These are phyloP conservation scores for Anisodus acutangulus DNA, from an alignment of 257 asterid species.

Conservation along the genomic window DNA sequence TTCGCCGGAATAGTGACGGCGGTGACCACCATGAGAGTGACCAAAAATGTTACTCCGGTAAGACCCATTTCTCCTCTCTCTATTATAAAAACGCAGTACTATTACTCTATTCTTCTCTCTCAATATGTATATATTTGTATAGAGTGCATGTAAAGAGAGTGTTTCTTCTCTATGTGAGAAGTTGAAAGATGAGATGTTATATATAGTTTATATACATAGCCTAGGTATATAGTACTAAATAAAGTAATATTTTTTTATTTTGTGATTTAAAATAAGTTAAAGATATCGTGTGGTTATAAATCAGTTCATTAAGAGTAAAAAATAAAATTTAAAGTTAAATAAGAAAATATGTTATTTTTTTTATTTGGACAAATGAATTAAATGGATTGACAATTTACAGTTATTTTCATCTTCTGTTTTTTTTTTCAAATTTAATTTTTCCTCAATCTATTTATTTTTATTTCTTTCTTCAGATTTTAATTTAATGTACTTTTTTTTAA, in stretches of 20 bases:
- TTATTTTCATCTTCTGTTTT: too few relatives aligned
- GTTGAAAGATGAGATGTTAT: background rate
- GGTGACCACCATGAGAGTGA: conserved; percentile 41
- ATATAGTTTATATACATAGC: background rate
- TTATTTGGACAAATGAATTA: too few relatives aligned
- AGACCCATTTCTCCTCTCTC: conserved; percentile 19
- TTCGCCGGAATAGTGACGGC: conserved; percentile 37
- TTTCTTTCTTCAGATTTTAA: background rate
- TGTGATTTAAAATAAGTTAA: too few relatives aligned
- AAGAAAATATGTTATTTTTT: too few relatives aligned
- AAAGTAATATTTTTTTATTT: too few relatives aligned
- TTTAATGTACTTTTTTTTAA: background rate
- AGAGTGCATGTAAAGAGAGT: background rate
- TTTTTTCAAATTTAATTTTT: background rate
- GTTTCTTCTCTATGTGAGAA: background rate
- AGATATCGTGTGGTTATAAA: too few relatives aligned
- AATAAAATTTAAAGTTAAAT: too few relatives aligned
- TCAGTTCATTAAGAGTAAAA: too few relatives aligned
- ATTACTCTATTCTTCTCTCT: background rate
- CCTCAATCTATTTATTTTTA: background rate
- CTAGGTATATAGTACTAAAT: background rate
- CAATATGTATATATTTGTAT: too few relatives aligned
- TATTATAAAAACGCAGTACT: background rate
- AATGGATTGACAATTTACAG: background rate
- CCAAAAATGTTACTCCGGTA: conserved; percentile 29